A percentile compares a stretch with the other conserved stretches of the same genome.
Conservation (phyloP, 164 flowering plant species). For the Macadamia integrifolia region DNA sequence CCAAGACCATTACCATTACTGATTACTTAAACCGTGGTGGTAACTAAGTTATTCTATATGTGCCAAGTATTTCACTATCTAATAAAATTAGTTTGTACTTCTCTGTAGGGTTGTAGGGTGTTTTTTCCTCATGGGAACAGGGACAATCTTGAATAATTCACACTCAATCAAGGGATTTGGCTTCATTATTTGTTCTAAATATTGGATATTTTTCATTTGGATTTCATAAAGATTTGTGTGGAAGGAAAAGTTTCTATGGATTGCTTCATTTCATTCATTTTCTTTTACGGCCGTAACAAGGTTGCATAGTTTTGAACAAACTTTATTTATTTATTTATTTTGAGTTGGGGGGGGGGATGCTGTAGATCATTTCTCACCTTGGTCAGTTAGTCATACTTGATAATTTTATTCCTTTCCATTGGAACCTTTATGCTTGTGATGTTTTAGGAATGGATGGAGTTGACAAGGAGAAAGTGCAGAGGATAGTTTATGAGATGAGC, state of each 20-base stretch:
- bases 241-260: not conserved
- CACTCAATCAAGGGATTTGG: too few species aligned
- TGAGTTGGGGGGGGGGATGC: not conserved
- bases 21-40: too few species aligned
- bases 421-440: not conserved
- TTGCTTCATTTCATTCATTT: not conserved
- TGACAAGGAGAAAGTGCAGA: constrained; percentile 95
- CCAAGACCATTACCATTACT: too few species aligned
- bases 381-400: not conserved
- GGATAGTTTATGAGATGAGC: constrained; percentile 89
- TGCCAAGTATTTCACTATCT: too few species aligned
- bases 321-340: not conserved
- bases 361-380: not conserved
- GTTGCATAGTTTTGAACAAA: not conserved
- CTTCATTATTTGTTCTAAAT: too few species aligned
- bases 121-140: too few species aligned
- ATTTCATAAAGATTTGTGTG: too few species aligned
- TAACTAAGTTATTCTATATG: too few species aligned
- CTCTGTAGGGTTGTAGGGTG: too few species aligned
- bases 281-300: not conserved
- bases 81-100: too few species aligned
- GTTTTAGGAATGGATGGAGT: constrained; percentile 92
- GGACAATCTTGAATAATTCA: too few species aligned
- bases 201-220: too few species aligned
- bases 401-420: not conserved